phyloP scores from a whole-genome alignment of 176 grass and related monocot genomes.

The Oryza brachyantha region DNA sequence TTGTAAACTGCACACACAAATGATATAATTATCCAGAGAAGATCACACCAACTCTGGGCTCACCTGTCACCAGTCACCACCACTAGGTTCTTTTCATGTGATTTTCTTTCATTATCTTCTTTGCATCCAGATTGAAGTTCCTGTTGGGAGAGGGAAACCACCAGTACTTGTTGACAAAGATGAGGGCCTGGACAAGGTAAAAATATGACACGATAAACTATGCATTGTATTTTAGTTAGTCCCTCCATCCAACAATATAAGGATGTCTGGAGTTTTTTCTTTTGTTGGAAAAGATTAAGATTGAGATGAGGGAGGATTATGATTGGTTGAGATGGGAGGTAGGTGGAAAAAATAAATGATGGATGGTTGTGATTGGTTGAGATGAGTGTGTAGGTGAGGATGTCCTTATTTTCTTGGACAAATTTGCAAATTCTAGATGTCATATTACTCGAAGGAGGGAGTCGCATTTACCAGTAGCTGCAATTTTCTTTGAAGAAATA shows the following conservation, averaged over 20 bases:
- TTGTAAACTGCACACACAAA: not conserved
- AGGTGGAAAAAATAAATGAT: too few species aligned
- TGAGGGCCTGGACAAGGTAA: conserved; percentile 85
- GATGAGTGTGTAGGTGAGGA: too few species aligned
- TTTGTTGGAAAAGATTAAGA: too few species aligned
- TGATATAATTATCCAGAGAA: not conserved
- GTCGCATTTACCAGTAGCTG: too few species aligned
- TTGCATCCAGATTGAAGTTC: conserved; percentile 76
- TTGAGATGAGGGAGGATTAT: too few species aligned
- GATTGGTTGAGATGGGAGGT: too few species aligned
- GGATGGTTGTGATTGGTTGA: too few species aligned
- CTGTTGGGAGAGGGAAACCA: conserved; percentile 79
- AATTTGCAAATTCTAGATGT: too few species aligned
- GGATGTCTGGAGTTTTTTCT: too few species aligned
- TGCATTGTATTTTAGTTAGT: not conserved
- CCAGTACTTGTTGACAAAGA: conserved; percentile 67
- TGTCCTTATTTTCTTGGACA: too few species aligned
- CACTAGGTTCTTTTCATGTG: not conserved
- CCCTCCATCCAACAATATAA: too few species aligned
- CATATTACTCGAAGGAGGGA: too few species aligned
- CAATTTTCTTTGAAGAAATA: not conserved
- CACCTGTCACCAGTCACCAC: not conserved
- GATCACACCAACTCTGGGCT: not conserved
- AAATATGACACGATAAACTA: not conserved
- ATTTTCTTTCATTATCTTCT: conserved; percentile 25